Evolutionary conservation across 2,329 filamentous ascomycete genomes (phyloP), one percentile per base, ranked within the genome.

Genomic region (Aspergillus sp.): DNA sequence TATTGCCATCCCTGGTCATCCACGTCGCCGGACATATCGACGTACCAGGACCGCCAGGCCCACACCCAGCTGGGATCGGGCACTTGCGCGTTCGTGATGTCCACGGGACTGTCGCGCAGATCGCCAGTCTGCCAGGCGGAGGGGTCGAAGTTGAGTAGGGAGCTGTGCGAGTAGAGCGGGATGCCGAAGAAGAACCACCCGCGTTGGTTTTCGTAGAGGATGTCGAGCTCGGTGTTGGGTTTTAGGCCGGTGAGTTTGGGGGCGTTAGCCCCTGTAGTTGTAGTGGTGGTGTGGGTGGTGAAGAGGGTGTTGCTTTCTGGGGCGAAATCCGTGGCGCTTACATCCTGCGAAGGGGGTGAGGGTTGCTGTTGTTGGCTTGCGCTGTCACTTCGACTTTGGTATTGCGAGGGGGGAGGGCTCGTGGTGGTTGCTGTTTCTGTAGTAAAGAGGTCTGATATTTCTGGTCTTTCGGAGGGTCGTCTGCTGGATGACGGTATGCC

Each of bases 1-100:
- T 99, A 99, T 73, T 96, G 90, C 95, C 95, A 99, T 3, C 95
- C 95, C 64, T 94, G 90, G 63, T 94, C 89, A 70, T 98, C 95
- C 10, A 90, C 87, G 61, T 90, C 89, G 2, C 89, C 85, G n/a
- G 80, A 94, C 91, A 84, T 91, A 80, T 90, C 87, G 30, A 89
- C 87, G 71, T 89, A 89, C 87, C 87, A 90, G 42, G 82, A 83
- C 71, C 84, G 84, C 87, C 87, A 90, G 8, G 82, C 87, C 95
- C 95, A 99, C 72, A 91, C 88, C 95, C 95, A 99, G 63, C 89
- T 91, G 5, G 95, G 95, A 73, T 99, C 95, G 0, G 95, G 95
- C 1, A 96, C 86, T 74, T 97, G 93, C 0, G 94, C 92, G 62
- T 92, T 97, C 61, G 88, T 86, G 63, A 94, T 96, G 72, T 88